Base-by-base conservation (phyloP, 2,329 filamentous ascomycete genomes). In the Colletotrichum cordylinicola region DNA sequence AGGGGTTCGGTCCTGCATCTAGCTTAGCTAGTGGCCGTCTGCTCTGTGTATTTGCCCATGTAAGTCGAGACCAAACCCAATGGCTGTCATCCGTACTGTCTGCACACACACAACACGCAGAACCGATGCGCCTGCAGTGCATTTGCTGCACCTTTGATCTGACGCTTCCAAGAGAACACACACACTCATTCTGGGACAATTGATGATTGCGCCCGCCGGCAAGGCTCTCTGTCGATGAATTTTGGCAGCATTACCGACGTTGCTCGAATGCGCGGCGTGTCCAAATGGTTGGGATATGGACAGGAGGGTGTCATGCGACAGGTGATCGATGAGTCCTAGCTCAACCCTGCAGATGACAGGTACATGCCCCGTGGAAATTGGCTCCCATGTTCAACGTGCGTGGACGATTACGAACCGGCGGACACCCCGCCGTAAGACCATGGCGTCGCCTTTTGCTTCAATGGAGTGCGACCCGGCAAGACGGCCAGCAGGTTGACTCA, bases 341-440 rank as follows among this genome's bases (percentile, higher is more conserved):
- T 48, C 48, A 35, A 52, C 29, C 58, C 62, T 58, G 70, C 56
- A 67, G 33, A 43, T 35, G 16, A 56, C 39, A n/a, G 37, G 15
- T 55, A 48, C 35, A 10, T 56, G 29, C 39, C 18, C 43, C 21
- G 70, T 48, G 58, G 35, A 65, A 65, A 37, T 67, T 61, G 37
- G 55, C 31, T 31, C 55, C 31, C 33, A 24, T 52, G 31, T 65
- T 16, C 55, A 67, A 61, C 8, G 39, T 72, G 71, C 73, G 70
- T 75, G 70, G 70, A 48, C 27, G 73, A 67, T 75, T 72, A 73
- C 73, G 73, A 75, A 73, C 72, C 64, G 73, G 73, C 43, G 43
- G 43, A 52, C 68, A 70, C 58, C 68, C 29, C 58, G 60, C 68
- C 60, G 60, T 39, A 60, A 70, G 68, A 52, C 18, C 31, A 75